phyloP scores from a whole-genome alignment of 805 yeast genomes.

The Jamesozyma rosinii region DNA sequence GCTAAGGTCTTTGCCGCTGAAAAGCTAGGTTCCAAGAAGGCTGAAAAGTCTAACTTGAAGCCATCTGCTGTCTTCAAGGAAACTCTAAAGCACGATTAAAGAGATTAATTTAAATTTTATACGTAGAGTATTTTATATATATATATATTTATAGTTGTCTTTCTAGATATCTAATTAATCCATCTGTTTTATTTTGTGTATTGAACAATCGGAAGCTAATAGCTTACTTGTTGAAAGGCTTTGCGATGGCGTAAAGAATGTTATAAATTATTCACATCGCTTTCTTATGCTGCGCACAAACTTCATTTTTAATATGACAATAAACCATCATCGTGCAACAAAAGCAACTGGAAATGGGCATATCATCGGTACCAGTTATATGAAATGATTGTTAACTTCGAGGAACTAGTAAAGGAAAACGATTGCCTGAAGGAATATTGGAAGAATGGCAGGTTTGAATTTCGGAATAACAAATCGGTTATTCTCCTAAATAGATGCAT shows the following conservation, averaged over 20 bases:
- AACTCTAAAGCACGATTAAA: constrained; percentile 55
- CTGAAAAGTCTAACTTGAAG: constrained; percentile 53
- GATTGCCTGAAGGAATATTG: background rate
- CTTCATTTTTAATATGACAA: too few species aligned
- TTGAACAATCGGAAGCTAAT: too few species aligned
- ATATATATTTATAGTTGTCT: background rate
- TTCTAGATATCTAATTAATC: background rate
- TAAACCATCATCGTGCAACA: too few species aligned
- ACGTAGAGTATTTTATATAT: constrained; percentile 1
- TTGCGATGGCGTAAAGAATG: too few species aligned
- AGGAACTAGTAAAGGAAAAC: background rate
- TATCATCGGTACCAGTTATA: too few species aligned
- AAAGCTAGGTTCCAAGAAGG: constrained; percentile 81
- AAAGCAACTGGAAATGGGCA: too few species aligned
- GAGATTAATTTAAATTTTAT: constrained; percentile 1
- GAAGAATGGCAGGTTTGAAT: background rate
- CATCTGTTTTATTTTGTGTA: background rate
- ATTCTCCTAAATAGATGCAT: background rate
- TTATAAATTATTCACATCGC: too few species aligned
- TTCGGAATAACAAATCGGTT: background rate
- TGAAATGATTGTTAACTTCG: background rate
- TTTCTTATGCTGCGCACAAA: too few species aligned
- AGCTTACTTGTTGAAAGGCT: too few species aligned
- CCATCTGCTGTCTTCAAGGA: constrained; percentile 63
- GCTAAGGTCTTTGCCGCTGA: constrained; percentile 93